Evolutionary conservation across 2,329 filamentous ascomycete species (phyloP), one percentile per base, ranked within the genome.

Genomic region (Pleoardoris graminearum): DNA sequence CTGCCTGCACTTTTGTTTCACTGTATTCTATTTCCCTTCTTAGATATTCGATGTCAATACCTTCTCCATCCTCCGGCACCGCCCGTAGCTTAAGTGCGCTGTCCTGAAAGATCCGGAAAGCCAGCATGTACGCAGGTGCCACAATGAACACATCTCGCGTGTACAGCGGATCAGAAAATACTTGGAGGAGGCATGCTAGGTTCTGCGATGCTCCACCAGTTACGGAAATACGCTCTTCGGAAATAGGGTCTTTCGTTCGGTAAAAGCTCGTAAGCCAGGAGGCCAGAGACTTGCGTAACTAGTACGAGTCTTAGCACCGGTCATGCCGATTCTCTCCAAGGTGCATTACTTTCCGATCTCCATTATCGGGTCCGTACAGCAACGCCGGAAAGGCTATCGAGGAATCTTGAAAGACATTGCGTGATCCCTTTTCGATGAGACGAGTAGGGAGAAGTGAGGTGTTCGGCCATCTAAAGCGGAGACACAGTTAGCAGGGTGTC

Each of bases 201-300:
- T 87, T 91, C 78, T 96, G 91, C 59, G 85, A 90, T 3, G 92
- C 92, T 14, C 92, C 92, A 38, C 91, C 91, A 0, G 89, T 90
- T 68, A 96, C 87, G 67, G 86, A 89, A 48, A 96, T 87, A 27
- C 90, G 81, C 2, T 84, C 79, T 3, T 80, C 66, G 12, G 74
- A 65, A 38, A 85, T 76, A 2, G 75, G 69, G 3, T 73, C 60
- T 25, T 50, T 69, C 2, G 76, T 76, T 25, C 69, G 58, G 67
- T 90, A 93, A 63, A 86, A 87, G 0, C 67, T 61, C 1, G 79
- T 81, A 35, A 96, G 77, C 89, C 90, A 96, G 33, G 74, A 67
- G 3, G 90, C 86, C 29, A 96, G 75, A 35, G 83, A 80, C 55
- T 83, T 77, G 12, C 90, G 82, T 32, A 94, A 52, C 30, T 63